Percentiles rank a stretch among this genome's conserved stretches.
Evolutionary conservation across 2,329 filamentous ascomycete species (phyloP).

Genomic region (Seiridium unicorne): DNA sequence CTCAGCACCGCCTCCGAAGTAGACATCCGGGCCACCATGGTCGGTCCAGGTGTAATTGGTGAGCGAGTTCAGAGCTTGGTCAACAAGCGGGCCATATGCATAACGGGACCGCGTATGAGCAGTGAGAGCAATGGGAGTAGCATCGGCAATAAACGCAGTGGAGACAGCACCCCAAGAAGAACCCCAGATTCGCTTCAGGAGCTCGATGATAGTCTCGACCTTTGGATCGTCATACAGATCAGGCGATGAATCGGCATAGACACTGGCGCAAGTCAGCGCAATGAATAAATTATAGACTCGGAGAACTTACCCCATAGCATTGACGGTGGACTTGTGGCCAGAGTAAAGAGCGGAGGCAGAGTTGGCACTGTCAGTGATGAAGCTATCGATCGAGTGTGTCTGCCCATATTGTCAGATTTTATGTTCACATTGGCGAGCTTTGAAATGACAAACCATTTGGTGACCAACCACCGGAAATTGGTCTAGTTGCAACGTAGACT

Average conservation of each 20-base stretch:
- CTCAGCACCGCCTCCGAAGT: constrained; percentile 80
- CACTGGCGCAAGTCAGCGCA: constrained; percentile 29
- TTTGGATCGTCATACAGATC: constrained; percentile 80
- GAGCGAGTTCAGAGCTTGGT: constrained; percentile 73
- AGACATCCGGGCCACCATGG: constrained; percentile 73
- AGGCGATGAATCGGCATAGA: constrained; percentile 75
- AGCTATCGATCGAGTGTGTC: constrained; percentile 81
- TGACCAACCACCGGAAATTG: constrained; percentile 83
- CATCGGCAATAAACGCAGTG: constrained; percentile 80
- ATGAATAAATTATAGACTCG: no score
- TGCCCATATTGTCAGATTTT: constrained; percentile 12
- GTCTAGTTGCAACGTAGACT: constrained; percentile 73
- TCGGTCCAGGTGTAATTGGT: constrained; percentile 81
- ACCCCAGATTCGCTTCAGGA: constrained; percentile 67
- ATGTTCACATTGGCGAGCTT: background rate
- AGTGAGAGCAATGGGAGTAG: constrained; percentile 73
- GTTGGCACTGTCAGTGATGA: constrained; percentile 86
- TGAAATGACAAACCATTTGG: constrained; percentile 58
- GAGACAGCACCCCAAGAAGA: constrained; percentile 67
- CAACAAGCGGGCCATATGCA: constrained; percentile 70
- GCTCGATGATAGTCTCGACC: constrained; percentile 78
- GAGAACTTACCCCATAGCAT: constrained; percentile 63
- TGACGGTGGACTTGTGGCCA: constrained; percentile 81
- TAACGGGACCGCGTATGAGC: constrained; percentile 71
- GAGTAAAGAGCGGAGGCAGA: constrained; percentile 78